These are phyloP conservation scores for Bondarzewia mesenterica DNA, from an alignment of 1,284 basidiomycete species.

Conservation along the genomic window DNA sequence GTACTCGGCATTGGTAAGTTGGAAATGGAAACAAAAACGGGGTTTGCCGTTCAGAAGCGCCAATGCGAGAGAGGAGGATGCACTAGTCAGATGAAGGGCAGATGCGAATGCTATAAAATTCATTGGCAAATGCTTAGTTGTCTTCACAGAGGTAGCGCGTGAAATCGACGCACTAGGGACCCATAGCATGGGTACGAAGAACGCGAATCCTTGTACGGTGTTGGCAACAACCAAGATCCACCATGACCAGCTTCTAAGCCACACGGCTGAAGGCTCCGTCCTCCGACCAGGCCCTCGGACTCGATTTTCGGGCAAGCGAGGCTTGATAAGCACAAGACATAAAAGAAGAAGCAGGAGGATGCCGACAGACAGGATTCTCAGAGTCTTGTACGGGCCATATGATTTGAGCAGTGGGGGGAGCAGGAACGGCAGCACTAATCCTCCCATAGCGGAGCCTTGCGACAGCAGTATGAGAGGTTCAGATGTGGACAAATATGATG, in stretches of 20 bases:
- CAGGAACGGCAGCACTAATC: conserved; percentile 28
- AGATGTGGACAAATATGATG: background rate
- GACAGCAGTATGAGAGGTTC: background rate
- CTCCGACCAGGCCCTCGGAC: conserved; percentile 16
- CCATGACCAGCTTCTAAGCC: conserved; percentile 20
- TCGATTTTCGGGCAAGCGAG: conserved; percentile 24
- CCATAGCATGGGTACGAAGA: conserved; percentile 28
- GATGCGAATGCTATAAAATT: conserved; percentile 9
- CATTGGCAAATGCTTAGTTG: too few species aligned
- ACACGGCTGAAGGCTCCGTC: conserved; percentile 9
- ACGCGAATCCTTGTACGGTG: conserved; percentile 25
- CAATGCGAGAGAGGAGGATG: conserved; percentile 9
- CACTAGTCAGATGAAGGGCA: conserved; percentile 2
- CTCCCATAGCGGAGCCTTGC: conserved; percentile 26
- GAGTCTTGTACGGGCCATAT: conserved; percentile 20
- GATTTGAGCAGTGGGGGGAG: conserved; percentile 21
- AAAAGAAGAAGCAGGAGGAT: conserved; percentile 18
- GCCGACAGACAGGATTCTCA: conserved; percentile 22
- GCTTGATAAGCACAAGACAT: conserved; percentile 24
- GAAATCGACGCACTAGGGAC: conserved; percentile 27
- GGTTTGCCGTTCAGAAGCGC: conserved; percentile 11
- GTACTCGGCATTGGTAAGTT: background rate
- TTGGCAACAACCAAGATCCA: conserved; percentile 26
- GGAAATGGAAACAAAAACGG: background rate
- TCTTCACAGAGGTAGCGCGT: too few species aligned